Evolutionary conservation across 768 basidiomycete genomes (phyloP), one percentile per base, ranked within the genome.

Genomic region (Cyclocybe cylindracea): DNA sequence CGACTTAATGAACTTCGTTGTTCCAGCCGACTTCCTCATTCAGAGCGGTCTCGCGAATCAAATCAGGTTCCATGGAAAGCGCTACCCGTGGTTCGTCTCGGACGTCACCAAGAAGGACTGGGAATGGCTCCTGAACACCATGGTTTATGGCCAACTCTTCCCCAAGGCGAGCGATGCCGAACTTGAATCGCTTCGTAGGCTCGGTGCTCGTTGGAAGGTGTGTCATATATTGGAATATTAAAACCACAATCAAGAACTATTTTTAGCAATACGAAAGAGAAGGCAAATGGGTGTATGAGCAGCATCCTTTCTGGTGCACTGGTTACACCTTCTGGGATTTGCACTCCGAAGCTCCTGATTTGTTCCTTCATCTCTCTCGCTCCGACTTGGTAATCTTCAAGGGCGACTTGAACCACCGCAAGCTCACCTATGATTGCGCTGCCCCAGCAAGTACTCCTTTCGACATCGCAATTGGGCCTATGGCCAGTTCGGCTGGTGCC

Each of bases 221-320:
- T 38, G 63, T 51, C 31, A 5, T 33, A 42, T 33, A 31, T 35
- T 13, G 46, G 1, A 14, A 9, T 39, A 38, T 11, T 13, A 31
- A 8, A 19, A 35, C 48, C 39, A 50, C 37, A 54, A 33, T 33
- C 44, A 31, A 29, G 24, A 24, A 24, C 24, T 41, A 18, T 46
- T 46, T 19, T 37, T 62, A 91, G 89, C 80, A 93, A 84, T 97
- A 97, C 65, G 92, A 92, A 70, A 87, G 81, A 65, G 87, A 96
- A 65, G 91, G 92, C 35, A 91, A 83, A 73, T 96, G 92, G 91
- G 83, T 92, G 32, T 96, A 95, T 66, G 94, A 97, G 68, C 89
- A 93, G 61, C 92, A 94, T 60, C 88, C 91, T 8, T 94, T 91
- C 78, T 94, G 91, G 91, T 94, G 91, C 67, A 91, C 92, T n/a